Percentiles rank a stretch among this genome's conserved stretches.
Conservation (phyloP, 345 rosid species). For the Linum lewisii region DNA sequence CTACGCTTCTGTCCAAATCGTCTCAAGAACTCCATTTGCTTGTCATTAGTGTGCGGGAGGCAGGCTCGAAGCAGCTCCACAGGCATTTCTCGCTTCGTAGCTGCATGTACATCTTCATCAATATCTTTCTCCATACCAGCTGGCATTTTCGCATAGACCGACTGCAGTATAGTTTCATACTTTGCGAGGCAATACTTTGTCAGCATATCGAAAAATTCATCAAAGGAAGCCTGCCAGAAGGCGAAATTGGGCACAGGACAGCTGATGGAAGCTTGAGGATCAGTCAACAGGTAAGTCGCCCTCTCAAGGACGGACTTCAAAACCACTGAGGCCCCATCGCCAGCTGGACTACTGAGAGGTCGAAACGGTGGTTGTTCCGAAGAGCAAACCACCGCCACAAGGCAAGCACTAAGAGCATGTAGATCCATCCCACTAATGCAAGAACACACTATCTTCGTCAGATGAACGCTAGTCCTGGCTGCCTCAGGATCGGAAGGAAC, state of each 20-base stretch:
- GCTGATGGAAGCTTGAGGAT: slow-evolving; percentile 22
- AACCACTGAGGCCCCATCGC: slow-evolving; percentile 74
- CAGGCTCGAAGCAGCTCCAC: slow-evolving; percentile 89
- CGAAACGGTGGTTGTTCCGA: slow-evolving; percentile 96
- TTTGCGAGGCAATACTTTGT: slow-evolving; percentile 86
- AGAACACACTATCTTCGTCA: slow-evolving; percentile 51
- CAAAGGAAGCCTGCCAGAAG: slow-evolving; percentile 94
- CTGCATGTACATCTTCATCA: slow-evolving; percentile 36
- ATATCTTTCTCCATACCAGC: slow-evolving; percentile 32
- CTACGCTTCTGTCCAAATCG: slow-evolving; percentile 58
- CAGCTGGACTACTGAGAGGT: slow-evolving; percentile 81
- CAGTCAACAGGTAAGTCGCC: slow-evolving; percentile 61
- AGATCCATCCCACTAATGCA: slow-evolving; percentile 80
- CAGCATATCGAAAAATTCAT: slow-evolving; percentile 74
- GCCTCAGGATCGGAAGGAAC: slow-evolving; percentile 54
- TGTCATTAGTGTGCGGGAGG: slow-evolving; percentile 79
- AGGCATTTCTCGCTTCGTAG: slow-evolving; percentile 89
- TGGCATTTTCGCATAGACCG: slow-evolving; percentile 38
- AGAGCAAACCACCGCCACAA: slow-evolving; percentile 95
- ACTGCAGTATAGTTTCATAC: slow-evolving; percentile 67
- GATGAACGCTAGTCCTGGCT: slow-evolving; percentile 49
- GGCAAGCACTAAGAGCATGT: slow-evolving; percentile 81
- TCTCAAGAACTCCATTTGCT: slow-evolving; percentile 59
- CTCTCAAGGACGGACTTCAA: slow-evolving; percentile 79
- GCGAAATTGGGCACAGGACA: slow-evolving; percentile 46